These are phyloP conservation scores for Helotiales sp. DNA, from an alignment of 2,329 filamentous ascomycete genomes.

Conservation along the genomic window DNA sequence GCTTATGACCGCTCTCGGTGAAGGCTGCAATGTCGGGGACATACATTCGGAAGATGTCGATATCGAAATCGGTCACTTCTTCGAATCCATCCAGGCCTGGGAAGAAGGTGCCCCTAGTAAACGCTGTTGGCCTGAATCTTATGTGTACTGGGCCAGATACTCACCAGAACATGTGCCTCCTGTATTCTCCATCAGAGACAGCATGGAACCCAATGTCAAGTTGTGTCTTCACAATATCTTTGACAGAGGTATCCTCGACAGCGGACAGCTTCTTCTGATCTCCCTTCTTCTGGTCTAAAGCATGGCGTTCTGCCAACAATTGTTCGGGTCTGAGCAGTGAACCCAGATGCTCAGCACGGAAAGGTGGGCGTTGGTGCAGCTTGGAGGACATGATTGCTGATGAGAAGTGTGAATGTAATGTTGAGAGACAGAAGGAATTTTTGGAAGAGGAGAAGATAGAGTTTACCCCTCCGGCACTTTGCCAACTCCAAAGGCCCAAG, in stretches of 20 bases:
- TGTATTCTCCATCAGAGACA: conserved; percentile 59
- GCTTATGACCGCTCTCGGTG: conserved; percentile 44
- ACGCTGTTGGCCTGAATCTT: conserved; percentile 48
- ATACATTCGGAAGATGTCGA: conserved; percentile 41
- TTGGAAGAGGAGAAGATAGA: neutral
- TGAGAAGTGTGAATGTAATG: neutral
- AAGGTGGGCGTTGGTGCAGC: conserved; percentile 23
- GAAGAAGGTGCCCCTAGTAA: conserved; percentile 30
- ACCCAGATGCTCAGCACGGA: conserved; percentile 61
- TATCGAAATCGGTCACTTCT: conserved; percentile 30
- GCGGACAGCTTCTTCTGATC: conserved; percentile 37
- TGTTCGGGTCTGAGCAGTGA: conserved; percentile 57
- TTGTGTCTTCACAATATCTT: conserved; percentile 59
- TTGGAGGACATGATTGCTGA: conserved; percentile 16
- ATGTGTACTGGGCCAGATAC: conserved; percentile 33
- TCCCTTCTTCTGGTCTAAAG: conserved; percentile 49
- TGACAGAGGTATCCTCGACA: conserved; percentile 57
- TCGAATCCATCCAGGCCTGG: conserved; percentile 30
- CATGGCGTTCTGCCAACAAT: conserved; percentile 54
- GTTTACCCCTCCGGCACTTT: neutral
- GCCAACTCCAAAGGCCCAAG: neutral
- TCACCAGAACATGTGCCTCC: conserved; percentile 29
- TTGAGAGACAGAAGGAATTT: neutral
- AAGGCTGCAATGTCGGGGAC: conserved; percentile 43
- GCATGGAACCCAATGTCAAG: conserved; percentile 56